A percentile compares a stretch with the other conserved stretches of the same genome.
Evolutionary conservation across 2,329 filamentous ascomycete genomes (phyloP).

Genomic region (Zymoseptoria tritici): DNA sequence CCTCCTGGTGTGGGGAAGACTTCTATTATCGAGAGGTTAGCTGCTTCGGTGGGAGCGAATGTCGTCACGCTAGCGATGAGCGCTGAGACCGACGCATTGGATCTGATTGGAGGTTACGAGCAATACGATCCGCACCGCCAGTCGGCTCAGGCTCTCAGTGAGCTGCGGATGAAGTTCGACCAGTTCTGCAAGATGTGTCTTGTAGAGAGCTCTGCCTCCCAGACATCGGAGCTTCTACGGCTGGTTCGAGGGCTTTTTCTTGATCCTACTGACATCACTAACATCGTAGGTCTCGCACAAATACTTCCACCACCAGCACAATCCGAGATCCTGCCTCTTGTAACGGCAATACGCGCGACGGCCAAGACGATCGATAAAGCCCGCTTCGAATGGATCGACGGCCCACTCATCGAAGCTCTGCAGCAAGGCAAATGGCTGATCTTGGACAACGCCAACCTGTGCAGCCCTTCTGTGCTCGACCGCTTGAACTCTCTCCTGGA

Average conservation of each 20-base stretch:
- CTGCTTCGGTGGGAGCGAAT: conserved; percentile 67
- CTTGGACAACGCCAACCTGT: conserved; percentile 94
- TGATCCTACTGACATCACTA: not conserved
- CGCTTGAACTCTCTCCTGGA: conserved; percentile 90
- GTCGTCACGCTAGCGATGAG: conserved; percentile 84
- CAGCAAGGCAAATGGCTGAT: conserved; percentile 86
- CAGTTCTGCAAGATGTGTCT: conserved; percentile 10
- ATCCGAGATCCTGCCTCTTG: conserved; percentile 3
- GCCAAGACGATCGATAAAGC: conserved; percentile 55
- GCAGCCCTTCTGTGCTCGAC: conserved; percentile 89
- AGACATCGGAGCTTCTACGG: conserved; percentile 4
- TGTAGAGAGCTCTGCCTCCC: conserved; percentile 3
- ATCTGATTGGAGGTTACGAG: conserved; percentile 93
- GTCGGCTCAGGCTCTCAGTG: conserved; percentile 10
- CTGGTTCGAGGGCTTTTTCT: conserved; percentile 4
- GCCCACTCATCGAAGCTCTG: conserved; percentile 79
- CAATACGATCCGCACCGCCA: conserved; percentile 72
- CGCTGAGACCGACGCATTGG: conserved; percentile 92
- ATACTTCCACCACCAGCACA: conserved; percentile 4
- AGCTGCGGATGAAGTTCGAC: conserved; percentile 11
- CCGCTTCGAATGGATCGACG: conserved; percentile 93
- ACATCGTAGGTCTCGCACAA: conserved; percentile 2
- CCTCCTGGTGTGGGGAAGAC: conserved; percentile 83
- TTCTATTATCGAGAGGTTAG: conserved; percentile 67
- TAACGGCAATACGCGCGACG: conserved; percentile 7